A percentile compares a stretch with the other conserved stretches of the same genome.
phyloP scores from a whole-genome alignment of 768 basidiomycete species.

The Xanthoconium stramineum region DNA sequence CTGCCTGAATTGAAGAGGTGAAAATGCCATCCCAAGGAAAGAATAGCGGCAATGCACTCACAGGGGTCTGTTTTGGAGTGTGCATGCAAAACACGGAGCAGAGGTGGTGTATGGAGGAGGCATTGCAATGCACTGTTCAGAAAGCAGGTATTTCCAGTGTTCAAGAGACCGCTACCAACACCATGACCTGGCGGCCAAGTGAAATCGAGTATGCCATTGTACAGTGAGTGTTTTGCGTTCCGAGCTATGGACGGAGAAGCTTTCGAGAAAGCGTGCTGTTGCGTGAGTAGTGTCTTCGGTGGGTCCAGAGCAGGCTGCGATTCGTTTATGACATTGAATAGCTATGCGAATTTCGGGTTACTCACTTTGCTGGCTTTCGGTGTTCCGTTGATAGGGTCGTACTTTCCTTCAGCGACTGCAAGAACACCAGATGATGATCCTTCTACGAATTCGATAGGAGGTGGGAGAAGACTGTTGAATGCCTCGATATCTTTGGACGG shows the following conservation, averaged over 20 bases:
- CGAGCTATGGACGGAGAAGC: slow-evolving; percentile 18
- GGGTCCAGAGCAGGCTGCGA: slow-evolving; percentile 17
- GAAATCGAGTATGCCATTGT: slow-evolving; percentile 53
- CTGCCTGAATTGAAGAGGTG: slow-evolving; percentile 34
- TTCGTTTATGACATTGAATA: not conserved
- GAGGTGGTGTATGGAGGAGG: slow-evolving; percentile 86
- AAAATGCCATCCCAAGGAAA: not conserved
- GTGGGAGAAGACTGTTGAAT: slow-evolving; percentile 75
- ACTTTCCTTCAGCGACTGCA: slow-evolving; percentile 70
- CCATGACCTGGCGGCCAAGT: slow-evolving; percentile 54
- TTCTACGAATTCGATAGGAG: slow-evolving; percentile 80
- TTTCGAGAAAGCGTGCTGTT: slow-evolving; percentile 31
- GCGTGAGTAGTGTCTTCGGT: slow-evolving; percentile 23
- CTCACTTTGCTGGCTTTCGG: slow-evolving; percentile 54
- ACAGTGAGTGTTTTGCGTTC: slow-evolving; percentile 39
- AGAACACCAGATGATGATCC: slow-evolving; percentile 77
- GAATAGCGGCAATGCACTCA: slow-evolving; percentile 36
- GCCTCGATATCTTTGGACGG: slow-evolving; percentile 70
- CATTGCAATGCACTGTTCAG: slow-evolving; percentile 94
- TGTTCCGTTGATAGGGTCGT: slow-evolving; percentile 74
- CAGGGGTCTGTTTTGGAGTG: slow-evolving; percentile 55
- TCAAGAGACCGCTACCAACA: slow-evolving; percentile 66
- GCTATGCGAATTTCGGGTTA: not conserved
- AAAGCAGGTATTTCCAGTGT: slow-evolving; percentile 94
- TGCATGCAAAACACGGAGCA: slow-evolving; percentile 57